A percentile compares a stretch with the other conserved stretches of the same genome.
These are phyloP conservation scores for maize (Zea mays) DNA, from an alignment of 176 grass and related monocot species.

Conservation along the genomic window DNA sequence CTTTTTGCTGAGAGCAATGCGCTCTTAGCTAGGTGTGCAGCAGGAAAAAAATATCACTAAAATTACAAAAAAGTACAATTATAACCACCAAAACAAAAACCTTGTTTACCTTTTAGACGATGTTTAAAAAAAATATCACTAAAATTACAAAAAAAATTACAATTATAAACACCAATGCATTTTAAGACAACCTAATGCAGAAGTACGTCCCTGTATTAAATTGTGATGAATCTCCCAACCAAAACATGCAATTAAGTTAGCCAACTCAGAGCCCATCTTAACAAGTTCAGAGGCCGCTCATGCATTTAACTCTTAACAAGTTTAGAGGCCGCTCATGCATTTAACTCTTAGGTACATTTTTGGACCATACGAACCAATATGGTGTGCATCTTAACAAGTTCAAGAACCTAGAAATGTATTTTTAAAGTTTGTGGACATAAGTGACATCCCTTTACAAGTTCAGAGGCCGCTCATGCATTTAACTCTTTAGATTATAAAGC, in stretches of 20 bases:
- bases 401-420: too few species aligned
- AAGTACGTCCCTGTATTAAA: constrained; percentile 11
- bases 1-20: constrained; percentile 28
- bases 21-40: constrained; percentile 14
- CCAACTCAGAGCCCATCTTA: neutral
- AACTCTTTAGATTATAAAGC: neutral
- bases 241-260: neutral
- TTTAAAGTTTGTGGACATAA: too few species aligned
- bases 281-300: too few species aligned
- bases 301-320: too few species aligned
- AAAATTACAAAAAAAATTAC: too few species aligned
- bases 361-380: too few species aligned
- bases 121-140: too few species aligned
- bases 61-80: constrained; percentile 2
- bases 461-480: too few species aligned
- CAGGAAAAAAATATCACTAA: neutral
- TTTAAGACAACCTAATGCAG: constrained; percentile 9
- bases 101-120: neutral
- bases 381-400: too few species aligned
- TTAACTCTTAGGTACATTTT: too few species aligned
- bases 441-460: too few species aligned
- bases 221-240: neutral
- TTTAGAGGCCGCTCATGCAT: too few species aligned
- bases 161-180: neutral
- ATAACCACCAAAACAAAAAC: neutral